These are phyloP conservation scores for Fraxinus sp. DNA, from an alignment of 305 asterid species.

Conservation along the genomic window DNA sequence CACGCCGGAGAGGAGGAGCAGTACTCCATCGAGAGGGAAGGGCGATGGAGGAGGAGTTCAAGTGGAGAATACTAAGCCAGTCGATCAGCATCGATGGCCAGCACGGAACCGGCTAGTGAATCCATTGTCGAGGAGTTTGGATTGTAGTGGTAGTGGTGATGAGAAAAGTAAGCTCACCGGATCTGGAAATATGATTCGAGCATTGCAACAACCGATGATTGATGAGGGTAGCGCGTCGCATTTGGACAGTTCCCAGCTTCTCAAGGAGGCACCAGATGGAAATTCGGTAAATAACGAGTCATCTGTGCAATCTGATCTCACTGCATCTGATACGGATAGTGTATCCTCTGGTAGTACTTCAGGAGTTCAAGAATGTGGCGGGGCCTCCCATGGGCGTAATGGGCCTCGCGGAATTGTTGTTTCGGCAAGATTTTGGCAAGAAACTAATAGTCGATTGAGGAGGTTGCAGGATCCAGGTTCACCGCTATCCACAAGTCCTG, in stretches of 20 bases:
- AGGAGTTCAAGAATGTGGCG: conserved; percentile 61
- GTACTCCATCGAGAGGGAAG: conserved; percentile 61
- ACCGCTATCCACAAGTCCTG: conserved; percentile 62
- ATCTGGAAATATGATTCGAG: conserved; percentile 50
- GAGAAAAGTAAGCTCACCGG: conserved; percentile 54
- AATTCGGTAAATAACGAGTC: conserved; percentile 48
- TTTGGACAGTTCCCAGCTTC: conserved; percentile 53
- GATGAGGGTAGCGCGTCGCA: conserved; percentile 67
- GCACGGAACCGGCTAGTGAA: conserved; percentile 54
- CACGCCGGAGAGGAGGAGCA: conserved; percentile 65
- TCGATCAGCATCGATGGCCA: conserved; percentile 91
- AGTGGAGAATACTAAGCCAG: conserved; percentile 54
- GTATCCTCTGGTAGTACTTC: conserved; percentile 94
- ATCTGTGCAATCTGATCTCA: conserved; percentile 53
- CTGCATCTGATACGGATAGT: conserved; percentile 86
- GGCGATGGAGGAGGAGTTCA: conserved; percentile 65
- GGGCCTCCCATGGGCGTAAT: conserved; percentile 35
- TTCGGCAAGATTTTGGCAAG: conserved; percentile 95
- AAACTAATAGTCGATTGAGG: conserved; percentile 81
- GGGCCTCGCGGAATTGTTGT: conserved; percentile 64
- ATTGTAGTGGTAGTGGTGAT: conserved; percentile 45
- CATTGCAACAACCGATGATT: conserved; percentile 57
- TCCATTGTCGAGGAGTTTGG: conserved; percentile 65
- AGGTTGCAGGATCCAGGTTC: conserved; percentile 92
- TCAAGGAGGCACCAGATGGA: conserved; percentile 38